Evolutionary conservation across 331 rosid genomes (phyloP), one percentile per base, ranked within the genome.

Genomic region (Ulmus americana): DNA sequence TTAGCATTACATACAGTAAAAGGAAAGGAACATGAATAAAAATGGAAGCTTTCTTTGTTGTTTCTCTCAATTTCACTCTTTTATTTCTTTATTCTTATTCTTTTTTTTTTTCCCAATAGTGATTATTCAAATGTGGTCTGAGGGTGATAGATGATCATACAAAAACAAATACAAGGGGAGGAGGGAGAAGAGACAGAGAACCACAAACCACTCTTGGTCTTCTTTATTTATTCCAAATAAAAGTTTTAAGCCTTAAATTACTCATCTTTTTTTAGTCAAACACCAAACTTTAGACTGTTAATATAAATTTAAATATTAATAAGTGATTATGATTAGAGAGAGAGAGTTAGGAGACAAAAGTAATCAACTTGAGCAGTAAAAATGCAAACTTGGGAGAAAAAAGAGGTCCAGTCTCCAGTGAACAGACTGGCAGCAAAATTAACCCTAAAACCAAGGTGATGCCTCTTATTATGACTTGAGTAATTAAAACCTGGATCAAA

Each of bases 1-100:
- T 75, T 73, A 35, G 39, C 71, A 58, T 49, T 82, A 64, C 80
- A 83, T 71, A 68, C 71, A 77, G 91, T 85, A 77, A 87, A 85
- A 82, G 69, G 56, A 64, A 83, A 79, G 91, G 85, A 88, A 52
- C 5, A 63, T 56, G 47, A 20, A 3, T 47, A 14, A 39, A 63
- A 11, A 4, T 62, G 41, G 50, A 71, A 71, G 69, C 75, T 71
- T 61, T 70, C 48, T 65, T 50, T 18, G 16, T n/a, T 70, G 43
- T 70, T 6, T 20, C 35, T 47, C n/a, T 71, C 39, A 55, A 18
- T 78, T 60, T 58, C 10, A 42, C 58, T 53, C 3, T 74, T 41
- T 63, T 42, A 77, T 69, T 56, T 11, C 57, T 57, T 58, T 35
- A 54, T 10, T 44, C 47, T 7, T n/a, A n/a, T n/a, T n/a, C n/a